A percentile compares a stretch with the other conserved stretches of the same genome.
Conservation (phyloP, 179 eudicot species). For the Camellia oleifera region DNA sequence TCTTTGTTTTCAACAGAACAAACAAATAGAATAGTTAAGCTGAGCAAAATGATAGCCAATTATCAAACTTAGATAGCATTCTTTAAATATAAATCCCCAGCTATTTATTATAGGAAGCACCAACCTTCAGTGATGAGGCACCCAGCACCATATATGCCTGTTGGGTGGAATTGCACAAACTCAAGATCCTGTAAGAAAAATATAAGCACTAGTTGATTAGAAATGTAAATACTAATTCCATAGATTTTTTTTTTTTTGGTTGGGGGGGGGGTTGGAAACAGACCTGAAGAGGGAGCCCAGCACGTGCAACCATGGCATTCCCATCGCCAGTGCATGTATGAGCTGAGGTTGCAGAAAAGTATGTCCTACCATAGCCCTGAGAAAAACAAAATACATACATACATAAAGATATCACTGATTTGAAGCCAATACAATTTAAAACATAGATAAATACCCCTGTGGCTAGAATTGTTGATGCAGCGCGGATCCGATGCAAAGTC, state of each 20-base stretch:
- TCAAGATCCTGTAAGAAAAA: constrained; percentile 68
- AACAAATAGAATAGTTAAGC: neutral
- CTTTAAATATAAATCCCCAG: neutral
- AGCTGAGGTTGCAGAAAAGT: constrained; percentile 98
- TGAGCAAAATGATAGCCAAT: neutral
- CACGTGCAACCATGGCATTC: constrained; percentile 99
- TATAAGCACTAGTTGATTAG: neutral
- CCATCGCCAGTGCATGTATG: constrained; percentile 99
- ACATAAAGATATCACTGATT: neutral
- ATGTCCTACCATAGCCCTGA: constrained; percentile 96
- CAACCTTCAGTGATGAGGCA: constrained; percentile 98
- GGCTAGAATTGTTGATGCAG: constrained; percentile 91
- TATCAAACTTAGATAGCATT: neutral
- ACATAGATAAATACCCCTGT: constrained; percentile 69
- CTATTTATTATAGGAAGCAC: constrained; percentile 10
- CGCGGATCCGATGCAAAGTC: constrained; percentile 80
- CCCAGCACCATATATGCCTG: constrained; percentile 99
- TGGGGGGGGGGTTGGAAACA: neutral
- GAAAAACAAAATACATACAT: neutral
- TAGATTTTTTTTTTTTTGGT: no score
- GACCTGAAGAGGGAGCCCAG: constrained; percentile 93
- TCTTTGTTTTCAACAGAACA: neutral
- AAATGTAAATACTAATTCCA: neutral
- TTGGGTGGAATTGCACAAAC: constrained; percentile 98
- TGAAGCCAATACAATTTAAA: neutral